Percentiles rank a stretch among this genome's conserved stretches.
Conservation (phyloP, 371 early-diverging fungal species). For the Saksenaea oblongispora region DNA sequence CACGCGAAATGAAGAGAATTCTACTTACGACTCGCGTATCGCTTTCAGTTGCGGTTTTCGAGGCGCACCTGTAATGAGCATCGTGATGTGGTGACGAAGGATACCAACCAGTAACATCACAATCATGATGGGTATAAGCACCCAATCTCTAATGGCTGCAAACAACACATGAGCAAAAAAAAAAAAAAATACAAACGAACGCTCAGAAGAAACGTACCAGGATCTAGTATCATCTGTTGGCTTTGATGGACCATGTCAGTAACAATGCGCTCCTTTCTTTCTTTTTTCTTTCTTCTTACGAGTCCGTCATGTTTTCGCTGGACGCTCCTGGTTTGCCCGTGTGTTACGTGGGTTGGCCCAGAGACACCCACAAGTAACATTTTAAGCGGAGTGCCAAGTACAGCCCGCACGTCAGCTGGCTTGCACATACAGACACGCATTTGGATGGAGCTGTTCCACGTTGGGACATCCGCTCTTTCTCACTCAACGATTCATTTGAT, state of each 20-base stretch:
- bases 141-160: constrained; percentile 89
- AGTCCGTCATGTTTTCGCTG: constrained; percentile 13
- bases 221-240: constrained; percentile 70
- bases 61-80: constrained; percentile 78
- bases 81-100: constrained; percentile 86
- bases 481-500: no score
- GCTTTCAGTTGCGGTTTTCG: constrained; percentile 77
- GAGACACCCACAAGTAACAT: neutral
- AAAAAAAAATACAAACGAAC: neutral
- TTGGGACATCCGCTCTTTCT: no score
- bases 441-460: no score
- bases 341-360: neutral
- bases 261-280: neutral
- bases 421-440: no score
- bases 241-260: constrained; percentile 10
- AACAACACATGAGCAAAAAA: neutral
- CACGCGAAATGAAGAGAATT: neutral
- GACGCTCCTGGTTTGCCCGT: neutral
- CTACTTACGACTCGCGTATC: constrained; percentile 72
- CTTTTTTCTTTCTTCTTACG: constrained; percentile 4
- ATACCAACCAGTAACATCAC: constrained; percentile 95
- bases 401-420: neutral
- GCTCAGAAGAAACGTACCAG: constrained; percentile 37
- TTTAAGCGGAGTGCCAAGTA: neutral
- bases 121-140: constrained; percentile 93